Conservation (phyloP, 2,329 filamentous ascomycete species). For the Talaromyces sp. region DNA sequence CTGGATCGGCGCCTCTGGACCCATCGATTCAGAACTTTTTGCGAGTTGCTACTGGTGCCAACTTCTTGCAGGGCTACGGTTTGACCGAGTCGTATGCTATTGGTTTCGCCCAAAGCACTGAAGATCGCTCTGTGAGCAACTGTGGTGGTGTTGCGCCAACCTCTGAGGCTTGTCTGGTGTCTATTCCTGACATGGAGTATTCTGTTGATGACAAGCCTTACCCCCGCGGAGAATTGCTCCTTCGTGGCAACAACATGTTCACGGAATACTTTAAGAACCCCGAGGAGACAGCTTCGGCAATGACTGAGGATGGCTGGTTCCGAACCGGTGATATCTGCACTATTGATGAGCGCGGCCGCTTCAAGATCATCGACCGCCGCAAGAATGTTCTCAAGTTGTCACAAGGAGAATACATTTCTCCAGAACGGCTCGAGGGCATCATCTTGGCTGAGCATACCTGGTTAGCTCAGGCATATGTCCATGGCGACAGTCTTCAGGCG, state of each 20-base stretch:
- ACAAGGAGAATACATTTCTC: slow-evolving; percentile 96
- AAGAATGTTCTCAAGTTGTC: slow-evolving; percentile 99
- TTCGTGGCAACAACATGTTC: slow-evolving; percentile 78
- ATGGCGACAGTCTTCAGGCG: slow-evolving; percentile 80
- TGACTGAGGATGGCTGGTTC: slow-evolving; percentile 94
- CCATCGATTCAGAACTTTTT: slow-evolving; percentile 84
- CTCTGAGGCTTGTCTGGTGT: slow-evolving; percentile 73
- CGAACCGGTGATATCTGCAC: slow-evolving; percentile 87
- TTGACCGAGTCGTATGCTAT: slow-evolving; percentile 90
- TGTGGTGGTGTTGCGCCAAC: slow-evolving; percentile 68
- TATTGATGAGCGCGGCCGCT: slow-evolving; percentile 77
- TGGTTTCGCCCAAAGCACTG: slow-evolving; percentile 61
- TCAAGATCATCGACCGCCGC: slow-evolving; percentile 90
- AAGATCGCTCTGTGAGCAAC: slow-evolving; percentile 73
- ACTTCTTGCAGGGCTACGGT: slow-evolving; percentile 83
- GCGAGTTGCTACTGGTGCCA: slow-evolving; percentile 71
- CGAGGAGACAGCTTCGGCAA: slow-evolving; percentile 75
- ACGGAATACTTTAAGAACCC: slow-evolving; percentile 84
- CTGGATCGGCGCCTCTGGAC: slow-evolving; percentile 86
- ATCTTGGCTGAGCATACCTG: slow-evolving; percentile 77
- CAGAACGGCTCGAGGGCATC: slow-evolving; percentile 94
- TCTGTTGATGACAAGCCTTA: slow-evolving; percentile 78
- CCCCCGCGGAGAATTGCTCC: slow-evolving; percentile 81
- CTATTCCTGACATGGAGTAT: slow-evolving; percentile 94
- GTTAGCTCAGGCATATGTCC: slow-evolving; percentile 77